Conservation (phyloP, 495 filamentous ascomycete genomes). For the Neurospora tetraspora region DNA sequence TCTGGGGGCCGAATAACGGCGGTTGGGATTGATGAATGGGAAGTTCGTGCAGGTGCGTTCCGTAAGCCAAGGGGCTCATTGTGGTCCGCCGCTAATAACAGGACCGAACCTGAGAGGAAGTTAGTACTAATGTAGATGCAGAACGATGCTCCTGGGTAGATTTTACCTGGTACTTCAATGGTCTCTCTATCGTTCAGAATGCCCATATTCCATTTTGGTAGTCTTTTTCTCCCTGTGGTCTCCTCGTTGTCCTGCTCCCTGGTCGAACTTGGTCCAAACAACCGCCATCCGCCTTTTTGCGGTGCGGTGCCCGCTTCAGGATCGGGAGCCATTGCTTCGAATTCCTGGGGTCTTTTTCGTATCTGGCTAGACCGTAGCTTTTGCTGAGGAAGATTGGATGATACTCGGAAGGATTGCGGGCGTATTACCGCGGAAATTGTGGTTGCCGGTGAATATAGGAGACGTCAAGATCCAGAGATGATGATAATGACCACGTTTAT, state of each 20-base stretch:
- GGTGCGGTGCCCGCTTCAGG: neutral
- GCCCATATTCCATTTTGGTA: slow-evolving; percentile 60
- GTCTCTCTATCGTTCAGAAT: slow-evolving; percentile 75
- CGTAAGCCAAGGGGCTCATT: slow-evolving; percentile 77
- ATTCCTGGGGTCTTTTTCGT: neutral
- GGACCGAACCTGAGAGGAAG: slow-evolving; percentile 57
- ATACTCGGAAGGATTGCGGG: neutral
- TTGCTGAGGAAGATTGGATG: neutral
- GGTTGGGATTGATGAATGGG: slow-evolving; percentile 62
- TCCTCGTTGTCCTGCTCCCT: slow-evolving; percentile 1
- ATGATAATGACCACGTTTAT: neutral
- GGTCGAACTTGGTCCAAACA: slow-evolving; percentile 6
- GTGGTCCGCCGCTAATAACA: slow-evolving; percentile 62
- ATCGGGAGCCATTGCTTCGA: neutral
- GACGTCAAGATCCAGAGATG: neutral
- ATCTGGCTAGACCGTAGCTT: neutral
- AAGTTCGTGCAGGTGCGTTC: slow-evolving; percentile 64
- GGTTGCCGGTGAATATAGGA: neutral
- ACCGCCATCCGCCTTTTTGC: slow-evolving; percentile 8
- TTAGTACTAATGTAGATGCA: neutral
- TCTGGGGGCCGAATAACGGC: slow-evolving; percentile 33
- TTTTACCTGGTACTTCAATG: slow-evolving; percentile 82
- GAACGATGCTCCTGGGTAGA: slow-evolving; percentile 1
- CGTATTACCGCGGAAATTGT: neutral
- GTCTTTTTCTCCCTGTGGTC: slow-evolving; percentile 5